Evolutionary conservation across 179 eudicot species (phyloP), one percentile per base, ranked within the genome.

Genomic region (Silene noctiflora): DNA sequence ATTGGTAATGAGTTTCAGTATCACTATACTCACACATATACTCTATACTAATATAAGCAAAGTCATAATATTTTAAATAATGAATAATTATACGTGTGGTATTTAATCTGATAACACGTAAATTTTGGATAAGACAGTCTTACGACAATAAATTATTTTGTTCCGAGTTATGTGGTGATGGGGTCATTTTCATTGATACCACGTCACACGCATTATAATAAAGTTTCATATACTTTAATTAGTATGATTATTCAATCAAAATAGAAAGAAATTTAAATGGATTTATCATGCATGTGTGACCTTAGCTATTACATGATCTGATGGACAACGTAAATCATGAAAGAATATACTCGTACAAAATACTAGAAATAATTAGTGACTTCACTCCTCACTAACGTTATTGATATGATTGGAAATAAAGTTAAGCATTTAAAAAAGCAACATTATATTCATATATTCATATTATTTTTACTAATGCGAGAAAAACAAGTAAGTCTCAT

Each of bases 121-220:
- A 44, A 9, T 44, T 44, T 44, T 44, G 51, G 51, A 44, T 44
- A 44, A 44, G 14, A 44, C 51, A 1, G 13, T 44, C 13, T 44
- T 44, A 44, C 14, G 3, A 44, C 13, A 11, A 44, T 3, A 10
- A 44, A 0, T 44, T 44, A 44, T 44, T 10, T 44, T 53, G 59
- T 56, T 68, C 33, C 60, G 59, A 73, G 16, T 0, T 42, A 59
- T 79, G 33, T 76, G 59, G 58, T 69, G 46, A 27, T 33, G 29
- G 24, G 14, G 72, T 73, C 72, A 56, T 56, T 53, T 6, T 72
- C 13, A 14, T 79, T 60, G 72, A 67, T 42, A 16, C 81, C 74
- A 74, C 81, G 59, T 42, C 77, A 74, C 17, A 60, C 63, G 69
- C 81, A 79, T 72, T 79, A 79, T 62, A 27, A 39, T 42, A 39